Percentiles rank a stretch among this genome's conserved stretches.
phyloP scores from a whole-genome alignment of 768 basidiomycete species.

The Lactarius indigo region DNA sequence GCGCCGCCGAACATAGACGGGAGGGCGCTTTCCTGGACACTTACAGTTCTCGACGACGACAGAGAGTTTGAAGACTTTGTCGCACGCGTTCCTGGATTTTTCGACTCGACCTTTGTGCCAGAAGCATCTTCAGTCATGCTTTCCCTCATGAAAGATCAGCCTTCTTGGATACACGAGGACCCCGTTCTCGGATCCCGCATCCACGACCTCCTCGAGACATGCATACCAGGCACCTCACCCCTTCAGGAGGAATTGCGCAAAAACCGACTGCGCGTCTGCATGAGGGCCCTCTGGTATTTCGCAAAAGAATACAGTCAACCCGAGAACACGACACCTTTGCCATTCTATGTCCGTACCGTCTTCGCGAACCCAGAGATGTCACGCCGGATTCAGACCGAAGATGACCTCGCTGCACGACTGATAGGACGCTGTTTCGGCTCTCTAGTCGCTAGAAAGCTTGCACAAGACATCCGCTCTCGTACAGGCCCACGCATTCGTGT shows the following conservation, averaged over 20 bases:
- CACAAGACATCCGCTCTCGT: neutral
- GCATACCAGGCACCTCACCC: neutral
- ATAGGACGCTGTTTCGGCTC: conserved; percentile 3
- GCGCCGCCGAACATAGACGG: neutral
- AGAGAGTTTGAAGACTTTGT: conserved; percentile 10
- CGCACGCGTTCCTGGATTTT: conserved; percentile 2
- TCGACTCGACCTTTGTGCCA: neutral
- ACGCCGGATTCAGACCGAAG: neutral
- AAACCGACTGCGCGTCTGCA: neutral
- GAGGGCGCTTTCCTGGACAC: conserved; percentile 6
- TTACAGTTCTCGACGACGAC: conserved; percentile 6
- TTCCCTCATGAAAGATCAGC: neutral
- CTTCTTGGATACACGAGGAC: neutral
- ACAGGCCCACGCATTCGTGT: too few relatives aligned
- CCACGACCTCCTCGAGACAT: conserved; percentile 8
- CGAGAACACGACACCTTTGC: neutral
- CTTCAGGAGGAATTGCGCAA: neutral
- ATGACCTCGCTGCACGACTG: neutral
- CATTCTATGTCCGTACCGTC: neutral
- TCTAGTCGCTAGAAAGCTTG: neutral
- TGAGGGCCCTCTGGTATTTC: conserved; percentile 11
- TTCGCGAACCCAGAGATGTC: neutral
- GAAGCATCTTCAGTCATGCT: neutral
- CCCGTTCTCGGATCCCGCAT: conserved; percentile 10
- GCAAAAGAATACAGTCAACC: neutral